Conservation (phyloP, 2,329 filamentous ascomycete species). For the Zymoseptoria passerinii region DNA sequence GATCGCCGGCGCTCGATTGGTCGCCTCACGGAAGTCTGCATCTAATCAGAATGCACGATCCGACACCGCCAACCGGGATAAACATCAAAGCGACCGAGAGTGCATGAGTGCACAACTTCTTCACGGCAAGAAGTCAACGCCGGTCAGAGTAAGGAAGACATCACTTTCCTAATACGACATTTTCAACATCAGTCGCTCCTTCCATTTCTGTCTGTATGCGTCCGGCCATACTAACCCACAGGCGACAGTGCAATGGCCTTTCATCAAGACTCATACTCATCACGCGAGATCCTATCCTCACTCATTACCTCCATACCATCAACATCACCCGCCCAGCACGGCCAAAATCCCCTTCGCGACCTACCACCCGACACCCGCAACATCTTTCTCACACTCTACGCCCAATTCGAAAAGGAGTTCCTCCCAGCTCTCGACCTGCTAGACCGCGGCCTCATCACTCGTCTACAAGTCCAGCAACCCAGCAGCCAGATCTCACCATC, state of each 20-base stretch:
- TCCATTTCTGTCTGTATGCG: background rate
- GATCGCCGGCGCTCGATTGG: background rate
- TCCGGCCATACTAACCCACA: background rate
- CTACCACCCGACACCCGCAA: constrained; percentile 23
- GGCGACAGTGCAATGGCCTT: constrained; percentile 1
- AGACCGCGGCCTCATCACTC: constrained; percentile 64
- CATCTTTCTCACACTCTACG: constrained; percentile 71
- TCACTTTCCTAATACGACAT: background rate
- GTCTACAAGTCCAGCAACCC: constrained; percentile 27
- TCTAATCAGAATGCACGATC: background rate
- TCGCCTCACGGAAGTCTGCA: background rate
- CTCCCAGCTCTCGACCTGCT: constrained; percentile 82
- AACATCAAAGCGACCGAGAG: background rate
- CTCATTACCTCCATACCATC: constrained; percentile 23
- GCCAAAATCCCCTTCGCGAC: constrained; percentile 37
- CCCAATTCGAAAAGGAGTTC: constrained; percentile 71
- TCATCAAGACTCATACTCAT: background rate
- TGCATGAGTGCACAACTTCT: background rate
- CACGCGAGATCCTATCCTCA: constrained; percentile 21
- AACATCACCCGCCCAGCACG: constrained; percentile 17
- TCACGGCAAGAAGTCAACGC: background rate
- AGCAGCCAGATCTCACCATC: constrained; percentile 17
- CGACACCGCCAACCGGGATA: background rate
- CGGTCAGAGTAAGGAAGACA: background rate
- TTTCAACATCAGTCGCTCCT: background rate